Evolutionary conservation across 139 green algal species (phyloP), one percentile per base, ranked within the genome.

Genomic region (Medakamo hakoo): DNA sequence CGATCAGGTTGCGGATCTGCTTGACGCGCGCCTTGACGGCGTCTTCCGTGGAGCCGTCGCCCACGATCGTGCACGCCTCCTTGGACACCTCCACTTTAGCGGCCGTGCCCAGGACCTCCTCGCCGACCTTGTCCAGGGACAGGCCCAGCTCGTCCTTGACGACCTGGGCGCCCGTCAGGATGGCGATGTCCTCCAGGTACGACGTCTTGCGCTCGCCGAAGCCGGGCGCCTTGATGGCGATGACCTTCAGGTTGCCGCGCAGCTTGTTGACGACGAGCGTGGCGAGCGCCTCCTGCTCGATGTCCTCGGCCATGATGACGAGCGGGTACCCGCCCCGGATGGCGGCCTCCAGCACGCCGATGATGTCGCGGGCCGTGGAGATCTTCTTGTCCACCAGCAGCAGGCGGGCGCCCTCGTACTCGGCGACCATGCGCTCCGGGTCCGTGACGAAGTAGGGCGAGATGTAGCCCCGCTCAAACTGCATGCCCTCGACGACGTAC

Each of bases 301-400:
- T 91, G 73, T 99, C 93, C 81, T 99, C 93, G 4, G 93, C 93
- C 81, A 99, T 97, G 74, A 99, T 88, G 29, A 98, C 73, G 63
- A 99, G 75, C 9, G 93, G 92, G 86, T 89, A 95, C 69, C 86
- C 86, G 59, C 83, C 80, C 49, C 88, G 82, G 71, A 98, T 95
- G 62, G 85, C 80, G 18, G 81, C 80, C 78, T 98, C 92, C 68
- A 97, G 82, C 52, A 97, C 85, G 65, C 76, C 74, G 30, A 98
- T 86, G 66, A 98, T 95, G 73, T 98, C 92, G 62, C 92, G 86
- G 1, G 92, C 92, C 27, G 86, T 94, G 57, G 64, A 80, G 76
- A 98, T 95, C 83, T 99, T 99, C 79, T 99, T 99, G 86, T 99
- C 93, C 49, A 98, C 93, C 76, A 99, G 80, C 70, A 99, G 86